These are phyloP conservation scores for Mariannaea sp. DNA, from an alignment of 2,329 filamentous ascomycete species.

Conservation along the genomic window DNA sequence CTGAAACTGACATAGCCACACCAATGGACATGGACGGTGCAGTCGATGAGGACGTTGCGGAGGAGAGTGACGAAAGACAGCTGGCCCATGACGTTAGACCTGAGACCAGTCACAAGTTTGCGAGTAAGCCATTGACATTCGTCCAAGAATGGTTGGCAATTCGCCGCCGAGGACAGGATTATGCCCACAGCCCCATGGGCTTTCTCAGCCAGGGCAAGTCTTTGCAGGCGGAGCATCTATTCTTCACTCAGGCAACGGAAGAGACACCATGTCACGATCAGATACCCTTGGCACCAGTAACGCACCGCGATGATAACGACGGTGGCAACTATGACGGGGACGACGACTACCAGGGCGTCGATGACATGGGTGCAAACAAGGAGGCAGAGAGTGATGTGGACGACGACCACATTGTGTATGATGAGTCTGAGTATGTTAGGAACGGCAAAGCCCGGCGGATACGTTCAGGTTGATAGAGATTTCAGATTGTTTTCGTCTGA, in stretches of 20 bases:
- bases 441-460: background rate
- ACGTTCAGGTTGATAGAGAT: background rate
- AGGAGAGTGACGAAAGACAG: background rate
- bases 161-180: conserved; percentile 60
- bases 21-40: background rate
- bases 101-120: conserved; percentile 12
- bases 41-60: background rate
- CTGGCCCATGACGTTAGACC: background rate
- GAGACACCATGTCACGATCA: background rate
- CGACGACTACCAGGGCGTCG: conserved; percentile 29
- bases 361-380: conserved; percentile 37
- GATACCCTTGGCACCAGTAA: conserved; percentile 14
- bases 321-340: conserved; percentile 20
- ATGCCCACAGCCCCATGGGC: conserved; percentile 64
- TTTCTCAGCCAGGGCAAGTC: conserved; percentile 58
- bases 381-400: conserved; percentile 20
- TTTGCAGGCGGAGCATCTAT: conserved; percentile 53
- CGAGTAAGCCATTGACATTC: conserved; percentile 45
- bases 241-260: conserved; percentile 48
- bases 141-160: conserved; percentile 62
- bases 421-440: conserved; percentile 33
- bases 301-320: conserved; percentile 1
- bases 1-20: background rate
- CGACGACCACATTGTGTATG: conserved; percentile 33
- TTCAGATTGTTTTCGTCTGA: background rate